These are phyloP conservation scores for Colletotrichum paranaense DNA, from an alignment of 2,329 filamentous ascomycete species.

Conservation along the genomic window DNA sequence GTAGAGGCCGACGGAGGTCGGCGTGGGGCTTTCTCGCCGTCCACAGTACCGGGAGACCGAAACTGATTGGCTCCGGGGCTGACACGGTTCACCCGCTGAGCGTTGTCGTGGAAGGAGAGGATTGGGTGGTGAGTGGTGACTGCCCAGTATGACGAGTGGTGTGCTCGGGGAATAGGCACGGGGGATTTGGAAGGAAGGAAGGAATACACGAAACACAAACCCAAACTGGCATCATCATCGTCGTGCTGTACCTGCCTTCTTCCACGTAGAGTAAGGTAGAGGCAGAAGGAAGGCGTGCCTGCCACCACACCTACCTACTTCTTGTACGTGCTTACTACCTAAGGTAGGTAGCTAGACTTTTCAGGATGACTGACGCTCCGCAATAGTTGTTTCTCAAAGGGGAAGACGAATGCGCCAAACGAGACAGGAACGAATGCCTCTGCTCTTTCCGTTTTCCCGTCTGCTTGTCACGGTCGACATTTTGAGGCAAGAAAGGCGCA, in stretches of 20 bases:
- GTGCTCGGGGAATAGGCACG: neutral
- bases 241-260: conserved; percentile 5
- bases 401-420: neutral
- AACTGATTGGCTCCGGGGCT: neutral
- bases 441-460: too few relatives aligned
- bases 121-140: neutral
- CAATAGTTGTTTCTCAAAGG: neutral
- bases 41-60: neutral
- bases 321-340: too few relatives aligned
- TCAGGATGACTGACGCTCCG: neutral
- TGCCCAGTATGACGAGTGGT: neutral
- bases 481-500: conserved; percentile 1
- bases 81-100: conserved; percentile 9
- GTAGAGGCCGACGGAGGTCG: neutral
- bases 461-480: neutral
- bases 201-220: conserved; percentile 13
- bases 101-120: neutral
- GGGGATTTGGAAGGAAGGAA: neutral
- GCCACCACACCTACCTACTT: too few relatives aligned
- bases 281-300: neutral
- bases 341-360: neutral
- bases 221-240: neutral
- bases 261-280: neutral
- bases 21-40: conserved; percentile 6
- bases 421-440: neutral